Evolutionary conservation across 768 basidiomycete species (phyloP).

Genomic region (Dendrothele bispora): DNA sequence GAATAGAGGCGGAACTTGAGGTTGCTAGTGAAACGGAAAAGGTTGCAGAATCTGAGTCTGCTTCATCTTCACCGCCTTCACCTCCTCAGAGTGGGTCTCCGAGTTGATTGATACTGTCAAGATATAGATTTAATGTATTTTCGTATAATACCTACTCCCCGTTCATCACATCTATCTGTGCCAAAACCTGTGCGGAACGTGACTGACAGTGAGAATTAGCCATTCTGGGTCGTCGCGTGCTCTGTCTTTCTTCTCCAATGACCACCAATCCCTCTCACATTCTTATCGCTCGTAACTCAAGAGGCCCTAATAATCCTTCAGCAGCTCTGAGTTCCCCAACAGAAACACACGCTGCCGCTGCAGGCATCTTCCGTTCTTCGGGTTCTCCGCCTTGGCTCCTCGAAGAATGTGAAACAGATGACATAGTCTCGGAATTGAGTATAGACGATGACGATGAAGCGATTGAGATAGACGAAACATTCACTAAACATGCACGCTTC

Average conservation of each 20-base stretch:
- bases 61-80: conserved; percentile 15
- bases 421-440: conserved; percentile 67
- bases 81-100: no score
- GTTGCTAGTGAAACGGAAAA: conserved; percentile 15
- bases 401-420: conserved; percentile 73
- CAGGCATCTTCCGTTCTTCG: conserved; percentile 81
- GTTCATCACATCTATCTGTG: no score
- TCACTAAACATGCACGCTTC: conserved; percentile 62
- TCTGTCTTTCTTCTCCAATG: no score
- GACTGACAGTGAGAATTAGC: no score
- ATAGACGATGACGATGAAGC: conserved; percentile 65
- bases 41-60: conserved; percentile 20
- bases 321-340: conserved; percentile 83
- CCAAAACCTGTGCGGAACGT: no score
- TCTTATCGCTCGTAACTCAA: conserved; percentile 84
- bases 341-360: conserved; percentile 85
- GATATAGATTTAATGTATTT: no score
- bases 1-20: conserved; percentile 84
- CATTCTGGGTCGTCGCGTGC: no score
- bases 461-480: conserved; percentile 82
- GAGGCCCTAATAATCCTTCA: conserved; percentile 72
- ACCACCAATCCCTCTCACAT: conserved; percentile 83
- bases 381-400: conserved; percentile 80
- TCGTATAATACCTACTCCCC: no score
- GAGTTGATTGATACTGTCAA: no score